Evolutionary conservation across 257 asterid genomes (phyloP).

Genomic region (Solanum piurae): DNA sequence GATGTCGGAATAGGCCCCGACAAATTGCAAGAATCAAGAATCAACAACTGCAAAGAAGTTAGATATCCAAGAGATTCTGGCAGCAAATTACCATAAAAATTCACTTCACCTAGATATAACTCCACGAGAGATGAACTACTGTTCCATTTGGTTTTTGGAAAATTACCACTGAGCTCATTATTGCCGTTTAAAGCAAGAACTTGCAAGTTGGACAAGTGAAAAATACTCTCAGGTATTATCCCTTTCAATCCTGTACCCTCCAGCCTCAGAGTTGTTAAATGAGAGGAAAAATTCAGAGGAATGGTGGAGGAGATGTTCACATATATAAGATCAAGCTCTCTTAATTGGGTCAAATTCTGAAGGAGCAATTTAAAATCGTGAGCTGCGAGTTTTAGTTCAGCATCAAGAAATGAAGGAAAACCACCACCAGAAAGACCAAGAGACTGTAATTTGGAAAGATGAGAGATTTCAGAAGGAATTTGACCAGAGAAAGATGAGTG

Average conservation of each 20-base stretch:
- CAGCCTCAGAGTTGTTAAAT: conserved; percentile 1
- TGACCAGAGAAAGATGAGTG: conserved; percentile 10
- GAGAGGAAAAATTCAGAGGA: conserved; percentile 10
- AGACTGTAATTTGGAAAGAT: not conserved
- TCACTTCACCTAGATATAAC: not conserved
- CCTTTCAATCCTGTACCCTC: not conserved
- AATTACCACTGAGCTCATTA: not conserved
- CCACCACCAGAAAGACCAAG: not conserved
- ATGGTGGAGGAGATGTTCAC: conserved; percentile 1
- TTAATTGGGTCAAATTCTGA: conserved; percentile 7
- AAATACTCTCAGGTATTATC: not conserved
- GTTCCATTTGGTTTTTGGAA: conserved; percentile 9
- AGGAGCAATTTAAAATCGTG: conserved; percentile 7
- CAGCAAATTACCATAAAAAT: conserved; percentile 3
- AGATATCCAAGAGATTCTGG: conserved; percentile 12
- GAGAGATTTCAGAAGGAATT: conserved; percentile 9
- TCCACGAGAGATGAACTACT: not conserved
- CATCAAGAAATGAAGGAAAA: no score
- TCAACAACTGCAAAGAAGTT: not conserved
- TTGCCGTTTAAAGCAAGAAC: not conserved
- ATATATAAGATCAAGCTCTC: not conserved
- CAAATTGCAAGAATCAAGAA: not conserved
- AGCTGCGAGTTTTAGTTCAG: not conserved
- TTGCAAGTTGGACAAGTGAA: conserved; percentile 5
- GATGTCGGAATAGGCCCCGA: not conserved